Percentiles rank a stretch among this genome's conserved stretches.
Conservation (phyloP, 2,329 filamentous ascomycete genomes). For the Dothistroma pini region DNA sequence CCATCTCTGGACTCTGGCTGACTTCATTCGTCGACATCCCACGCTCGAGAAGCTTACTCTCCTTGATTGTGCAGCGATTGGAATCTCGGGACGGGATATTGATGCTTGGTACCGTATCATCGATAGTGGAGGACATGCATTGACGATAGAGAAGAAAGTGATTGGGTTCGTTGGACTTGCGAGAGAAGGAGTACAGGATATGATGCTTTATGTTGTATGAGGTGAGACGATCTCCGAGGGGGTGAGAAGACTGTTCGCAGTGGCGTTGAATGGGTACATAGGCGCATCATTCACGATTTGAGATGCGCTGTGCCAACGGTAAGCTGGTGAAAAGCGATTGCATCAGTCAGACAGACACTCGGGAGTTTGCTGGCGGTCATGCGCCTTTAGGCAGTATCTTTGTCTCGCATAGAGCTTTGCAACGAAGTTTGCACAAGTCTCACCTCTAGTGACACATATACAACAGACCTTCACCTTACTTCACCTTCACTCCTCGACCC, state of each 20-base stretch:
- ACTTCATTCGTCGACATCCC: neutral
- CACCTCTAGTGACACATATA: neutral
- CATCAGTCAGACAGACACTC: neutral
- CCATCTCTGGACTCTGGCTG: neutral
- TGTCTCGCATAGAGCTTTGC: neutral
- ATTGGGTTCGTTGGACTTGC: neutral
- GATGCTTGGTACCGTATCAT: neutral
- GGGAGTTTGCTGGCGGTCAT: neutral
- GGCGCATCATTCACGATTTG: too few relatives aligned
- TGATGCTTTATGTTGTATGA: neutral
- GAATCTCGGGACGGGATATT: neutral
- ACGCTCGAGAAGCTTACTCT: neutral
- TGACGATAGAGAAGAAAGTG: neutral
- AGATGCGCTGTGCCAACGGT: neutral
- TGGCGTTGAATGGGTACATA: too few relatives aligned
- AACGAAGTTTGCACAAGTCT: neutral
- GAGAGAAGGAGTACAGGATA: neutral
- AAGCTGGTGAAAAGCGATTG: neutral
- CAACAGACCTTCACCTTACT: neutral
- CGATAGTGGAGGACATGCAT: neutral
- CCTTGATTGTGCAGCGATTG: neutral
- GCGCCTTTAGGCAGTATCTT: neutral
- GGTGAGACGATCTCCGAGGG: too few relatives aligned
- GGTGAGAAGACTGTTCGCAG: too few relatives aligned
- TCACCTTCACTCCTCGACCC: neutral